Evolutionary conservation across 23 red algal species (phyloP), one percentile per base, ranked within the genome.

Genomic region (Chondrus crispus): DNA sequence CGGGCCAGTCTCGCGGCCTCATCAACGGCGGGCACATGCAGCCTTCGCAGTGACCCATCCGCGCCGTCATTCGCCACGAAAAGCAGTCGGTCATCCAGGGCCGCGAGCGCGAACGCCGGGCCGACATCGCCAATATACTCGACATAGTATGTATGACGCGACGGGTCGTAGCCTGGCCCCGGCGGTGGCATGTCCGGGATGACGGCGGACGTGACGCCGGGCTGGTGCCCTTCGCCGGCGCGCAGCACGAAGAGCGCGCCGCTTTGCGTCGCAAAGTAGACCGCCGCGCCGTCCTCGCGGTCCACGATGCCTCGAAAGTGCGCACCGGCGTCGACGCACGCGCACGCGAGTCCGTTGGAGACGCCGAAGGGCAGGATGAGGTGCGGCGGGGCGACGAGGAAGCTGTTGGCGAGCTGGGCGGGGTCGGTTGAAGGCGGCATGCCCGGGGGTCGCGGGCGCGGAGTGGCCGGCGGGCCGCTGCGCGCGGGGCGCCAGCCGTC

Each of bases 221-320:
- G 38, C 60, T 30, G 24, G 32, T 73, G 40, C 33, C 43, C 39
- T 58, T 92, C 89, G 77, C 89, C 84, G 60, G 76, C 82, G 8
- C 79, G 35, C 46, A 92, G 49, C 57, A 77, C 76, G 48, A 66
- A 92, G 60, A 92, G 52, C 14, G 58, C 77, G 1, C 89, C 89
- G 39, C 77, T 72, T 52, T 92, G 66, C 89, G 84, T 92, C 4
- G 76, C 76, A 45, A 92, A 92, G 47, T 92, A 92, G n/a, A 92
- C 28, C 4, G 76, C 89, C 43, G 26, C 62, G 43, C 77, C 89
- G 62, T 92, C 89, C 20, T 63, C 76, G 42, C 75, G 14, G 41
- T 84, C 75, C n/a, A n/a, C n/a, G n/a, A n/a, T n/a, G 48, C 72
- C 89, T 22, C 66, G 44, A 37, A 82, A 84, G 46, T 92, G 89